A percentile compares a stretch with the other conserved stretches of the same genome.
Evolutionary conservation across 2,329 filamentous ascomycete species (phyloP).

Genomic region (Plenodomus biglobosus): DNA sequence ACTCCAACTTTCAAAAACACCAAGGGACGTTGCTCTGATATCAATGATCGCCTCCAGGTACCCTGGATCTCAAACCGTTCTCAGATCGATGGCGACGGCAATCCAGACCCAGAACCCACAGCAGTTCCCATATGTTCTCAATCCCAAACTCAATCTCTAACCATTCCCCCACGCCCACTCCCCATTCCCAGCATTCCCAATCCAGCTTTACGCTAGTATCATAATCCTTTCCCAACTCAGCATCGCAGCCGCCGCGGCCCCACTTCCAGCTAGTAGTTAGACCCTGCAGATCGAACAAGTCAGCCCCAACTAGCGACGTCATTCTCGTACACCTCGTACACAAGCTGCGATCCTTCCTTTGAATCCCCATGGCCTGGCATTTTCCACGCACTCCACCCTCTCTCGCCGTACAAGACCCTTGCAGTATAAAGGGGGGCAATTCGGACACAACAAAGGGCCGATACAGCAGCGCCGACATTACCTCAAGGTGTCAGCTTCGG

Average conservation of each 20-base stretch:
- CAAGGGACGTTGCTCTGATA: neutral
- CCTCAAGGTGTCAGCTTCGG: neutral
- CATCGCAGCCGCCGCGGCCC: slow-evolving; percentile 11
- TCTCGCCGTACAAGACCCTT: neutral
- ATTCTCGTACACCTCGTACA: slow-evolving; percentile 23
- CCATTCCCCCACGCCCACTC: neutral
- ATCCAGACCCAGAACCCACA: slow-evolving; percentile 28
- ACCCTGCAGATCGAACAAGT: slow-evolving; percentile 18
- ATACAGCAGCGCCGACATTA: neutral
- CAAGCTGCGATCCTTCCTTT: slow-evolving; percentile 16
- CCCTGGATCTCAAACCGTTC: neutral
- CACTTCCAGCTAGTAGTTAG: slow-evolving; percentile 22
- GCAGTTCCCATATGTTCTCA: slow-evolving; percentile 30
- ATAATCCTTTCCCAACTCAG: slow-evolving; percentile 30
- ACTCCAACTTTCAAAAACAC: neutral
- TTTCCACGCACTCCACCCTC: slow-evolving; percentile 11
- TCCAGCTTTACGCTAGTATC: slow-evolving; percentile 17
- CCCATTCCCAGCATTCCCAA: slow-evolving; percentile 1
- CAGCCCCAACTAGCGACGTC: slow-evolving; percentile 26
- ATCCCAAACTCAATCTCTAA: slow-evolving; percentile 3
- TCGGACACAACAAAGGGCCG: neutral
- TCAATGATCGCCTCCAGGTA: neutral
- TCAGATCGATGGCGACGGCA: slow-evolving; percentile 4
- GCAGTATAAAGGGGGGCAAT: neutral
- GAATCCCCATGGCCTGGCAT: too few relatives aligned